phyloP scores from a whole-genome alignment of 345 rosid genomes.

The Cardamine resedifolia region DNA sequence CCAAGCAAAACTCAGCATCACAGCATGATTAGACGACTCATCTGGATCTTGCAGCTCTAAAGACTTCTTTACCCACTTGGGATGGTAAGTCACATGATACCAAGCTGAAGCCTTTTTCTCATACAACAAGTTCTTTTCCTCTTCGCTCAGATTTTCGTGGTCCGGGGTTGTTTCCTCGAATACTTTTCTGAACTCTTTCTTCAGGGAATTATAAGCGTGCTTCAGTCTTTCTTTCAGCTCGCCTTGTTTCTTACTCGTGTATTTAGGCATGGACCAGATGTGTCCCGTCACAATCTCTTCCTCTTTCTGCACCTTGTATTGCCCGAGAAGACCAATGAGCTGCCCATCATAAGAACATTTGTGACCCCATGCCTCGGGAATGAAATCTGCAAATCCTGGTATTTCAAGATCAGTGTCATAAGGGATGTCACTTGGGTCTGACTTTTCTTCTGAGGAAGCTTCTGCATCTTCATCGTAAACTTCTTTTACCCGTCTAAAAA shows the following conservation, averaged over 20 bases:
- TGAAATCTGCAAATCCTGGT: conserved; percentile 54
- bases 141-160: conserved; percentile 53
- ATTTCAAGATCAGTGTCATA: conserved; percentile 66
- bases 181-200: conserved; percentile 68
- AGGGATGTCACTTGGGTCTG: conserved; percentile 47
- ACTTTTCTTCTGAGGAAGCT: conserved; percentile 40
- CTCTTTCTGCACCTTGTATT: conserved; percentile 78
- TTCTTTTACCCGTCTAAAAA: conserved; percentile 61
- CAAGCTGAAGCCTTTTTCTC: conserved; percentile 92
- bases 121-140: conserved; percentile 51
- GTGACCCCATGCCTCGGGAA: conserved; percentile 72
- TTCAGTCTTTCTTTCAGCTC: conserved; percentile 74
- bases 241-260: conserved; percentile 66
- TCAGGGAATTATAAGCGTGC: conserved; percentile 64
- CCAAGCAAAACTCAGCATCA: conserved; percentile 86
- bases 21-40: conserved; percentile 31
- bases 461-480: conserved; percentile 51
- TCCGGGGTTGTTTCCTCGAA: conserved; percentile 55
- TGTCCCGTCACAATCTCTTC: conserved; percentile 95
- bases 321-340: conserved; percentile 67
- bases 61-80: conserved; percentile 63
- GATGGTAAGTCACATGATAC: conserved; percentile 87
- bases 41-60: conserved; percentile 49
- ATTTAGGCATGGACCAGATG: conserved; percentile 88
- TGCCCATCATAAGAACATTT: conserved; percentile 79